Percentiles rank a stretch among this genome's conserved stretches.
phyloP scores from a whole-genome alignment of 1,139 yeast genomes.

The Geotrichum siamense region DNA sequence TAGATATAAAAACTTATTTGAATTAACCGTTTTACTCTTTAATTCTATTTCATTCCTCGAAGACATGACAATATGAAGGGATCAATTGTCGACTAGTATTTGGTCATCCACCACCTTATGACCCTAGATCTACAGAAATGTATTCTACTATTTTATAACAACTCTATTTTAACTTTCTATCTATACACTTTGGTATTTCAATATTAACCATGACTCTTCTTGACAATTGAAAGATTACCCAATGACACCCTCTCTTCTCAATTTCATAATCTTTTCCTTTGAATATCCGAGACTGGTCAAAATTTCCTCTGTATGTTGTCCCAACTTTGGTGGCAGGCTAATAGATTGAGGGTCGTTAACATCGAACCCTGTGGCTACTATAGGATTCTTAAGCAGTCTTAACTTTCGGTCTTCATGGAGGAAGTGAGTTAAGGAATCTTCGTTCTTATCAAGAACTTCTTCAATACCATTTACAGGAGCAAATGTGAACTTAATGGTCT shows the following conservation, averaged over 20 bases:
- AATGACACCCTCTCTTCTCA: slow-evolving; percentile 28
- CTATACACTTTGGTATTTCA: no score
- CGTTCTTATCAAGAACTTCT: slow-evolving; percentile 2
- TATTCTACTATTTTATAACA: no score
- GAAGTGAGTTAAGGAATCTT: slow-evolving; percentile 21
- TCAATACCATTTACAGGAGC: slow-evolving; percentile 40
- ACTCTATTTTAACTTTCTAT: no score
- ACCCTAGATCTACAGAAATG: no score
- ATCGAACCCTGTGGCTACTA: slow-evolving; percentile 1
- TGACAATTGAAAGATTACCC: no score
- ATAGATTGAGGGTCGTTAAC: neutral
- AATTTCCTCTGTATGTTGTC: slow-evolving; percentile 33
- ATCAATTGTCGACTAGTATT: no score
- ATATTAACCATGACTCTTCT: no score
- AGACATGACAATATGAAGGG: no score
- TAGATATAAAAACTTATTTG: no score
- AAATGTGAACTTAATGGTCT: slow-evolving; percentile 34
- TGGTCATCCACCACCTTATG: no score
- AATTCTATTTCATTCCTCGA: no score
- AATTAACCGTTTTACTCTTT: no score
- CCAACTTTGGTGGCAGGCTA: slow-evolving; percentile 36
- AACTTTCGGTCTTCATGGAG: neutral
- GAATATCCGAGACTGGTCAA: slow-evolving; percentile 26
- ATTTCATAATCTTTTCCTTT: slow-evolving; percentile 21
- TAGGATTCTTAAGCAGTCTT: slow-evolving; percentile 1